These are phyloP conservation scores for Mycena sanguinolenta DNA, from an alignment of 768 basidiomycete genomes.

Conservation along the genomic window DNA sequence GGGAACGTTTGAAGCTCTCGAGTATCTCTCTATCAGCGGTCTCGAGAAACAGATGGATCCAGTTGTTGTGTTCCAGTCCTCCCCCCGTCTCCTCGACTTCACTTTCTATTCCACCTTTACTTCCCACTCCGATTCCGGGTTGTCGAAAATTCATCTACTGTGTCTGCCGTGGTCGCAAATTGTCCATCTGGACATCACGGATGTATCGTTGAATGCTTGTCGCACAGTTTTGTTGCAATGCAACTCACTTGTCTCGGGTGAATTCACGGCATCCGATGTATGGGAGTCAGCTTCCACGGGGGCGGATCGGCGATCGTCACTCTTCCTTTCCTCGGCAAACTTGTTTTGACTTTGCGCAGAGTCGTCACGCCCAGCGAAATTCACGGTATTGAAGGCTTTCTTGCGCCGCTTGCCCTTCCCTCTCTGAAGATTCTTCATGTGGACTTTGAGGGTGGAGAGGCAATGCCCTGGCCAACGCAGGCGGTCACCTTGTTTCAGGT, in stretches of 20 bases:
- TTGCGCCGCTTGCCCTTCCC: slow-evolving; percentile 22
- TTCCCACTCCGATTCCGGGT: rapidly evolving
- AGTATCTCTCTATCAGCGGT: neutral
- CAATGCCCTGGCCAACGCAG: slow-evolving; percentile 4
- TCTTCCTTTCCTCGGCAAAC: slow-evolving; percentile 11
- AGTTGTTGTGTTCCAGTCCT: slow-evolving; percentile 7
- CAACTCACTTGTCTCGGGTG: slow-evolving; percentile 4
- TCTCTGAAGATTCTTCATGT: slow-evolving; percentile 10
- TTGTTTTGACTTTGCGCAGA: neutral
- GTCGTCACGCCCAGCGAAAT: neutral
- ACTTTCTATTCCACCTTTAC: too few species aligned
- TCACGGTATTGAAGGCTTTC: slow-evolving; percentile 7
- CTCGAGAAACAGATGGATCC: too few species aligned
- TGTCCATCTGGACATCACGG: neutral
- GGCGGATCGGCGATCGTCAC: neutral
- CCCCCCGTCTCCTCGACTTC: slow-evolving; percentile 12
- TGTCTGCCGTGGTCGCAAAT: slow-evolving; percentile 18
- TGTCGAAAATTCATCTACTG: neutral
- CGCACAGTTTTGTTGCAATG: slow-evolving; percentile 15
- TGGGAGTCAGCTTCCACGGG: neutral
- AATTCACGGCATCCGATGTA: neutral
- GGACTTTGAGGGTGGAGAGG: neutral
- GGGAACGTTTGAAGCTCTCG: neutral
- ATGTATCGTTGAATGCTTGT: neutral
- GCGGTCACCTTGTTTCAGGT: slow-evolving; percentile 5